Conservation (phyloP, 1,284 basidiomycete genomes). For the Thecaphora frezii region DNA sequence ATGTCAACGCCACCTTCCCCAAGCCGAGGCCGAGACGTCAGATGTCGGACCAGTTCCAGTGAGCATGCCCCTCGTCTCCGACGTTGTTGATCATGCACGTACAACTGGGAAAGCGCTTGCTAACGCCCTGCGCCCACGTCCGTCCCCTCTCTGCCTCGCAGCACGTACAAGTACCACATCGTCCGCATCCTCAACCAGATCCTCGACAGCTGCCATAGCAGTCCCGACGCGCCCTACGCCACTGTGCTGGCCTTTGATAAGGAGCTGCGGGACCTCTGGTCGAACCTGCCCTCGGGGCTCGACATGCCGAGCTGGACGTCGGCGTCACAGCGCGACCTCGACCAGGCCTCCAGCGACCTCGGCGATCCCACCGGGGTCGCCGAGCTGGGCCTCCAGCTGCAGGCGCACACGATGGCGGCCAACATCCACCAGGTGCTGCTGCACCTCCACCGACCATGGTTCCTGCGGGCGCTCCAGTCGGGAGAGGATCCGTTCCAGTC, state of each 20-base stretch:
- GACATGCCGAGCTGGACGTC: background rate
- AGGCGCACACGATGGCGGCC: constrained; percentile 7
- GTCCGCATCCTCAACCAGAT: constrained; percentile 9
- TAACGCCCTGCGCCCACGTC: no score
- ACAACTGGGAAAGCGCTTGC: no score
- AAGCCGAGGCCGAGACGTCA: background rate
- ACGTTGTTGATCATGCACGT: no score
- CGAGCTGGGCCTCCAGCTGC: constrained; percentile 4
- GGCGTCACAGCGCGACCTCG: background rate
- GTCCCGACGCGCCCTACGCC: background rate
- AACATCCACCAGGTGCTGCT: constrained; percentile 16
- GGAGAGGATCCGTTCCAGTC: constrained; percentile 2
- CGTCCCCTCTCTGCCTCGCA: no score
- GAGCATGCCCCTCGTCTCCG: no score
- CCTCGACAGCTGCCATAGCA: background rate
- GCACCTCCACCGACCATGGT: constrained; percentile 20
- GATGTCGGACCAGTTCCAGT: background rate
- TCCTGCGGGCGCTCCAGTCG: constrained; percentile 4
- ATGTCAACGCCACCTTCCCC: constrained; percentile 6
- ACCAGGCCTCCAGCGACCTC: background rate
- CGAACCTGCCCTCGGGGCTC: constrained; percentile 1
- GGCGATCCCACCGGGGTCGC: constrained; percentile 6
- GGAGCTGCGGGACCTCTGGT: constrained; percentile 8
- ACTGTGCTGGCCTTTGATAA: background rate
- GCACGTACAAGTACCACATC: constrained; percentile 8